Base-by-base conservation (phyloP, 352 stramenopile genomes). In the Pseudoperonospora humuli region DNA sequence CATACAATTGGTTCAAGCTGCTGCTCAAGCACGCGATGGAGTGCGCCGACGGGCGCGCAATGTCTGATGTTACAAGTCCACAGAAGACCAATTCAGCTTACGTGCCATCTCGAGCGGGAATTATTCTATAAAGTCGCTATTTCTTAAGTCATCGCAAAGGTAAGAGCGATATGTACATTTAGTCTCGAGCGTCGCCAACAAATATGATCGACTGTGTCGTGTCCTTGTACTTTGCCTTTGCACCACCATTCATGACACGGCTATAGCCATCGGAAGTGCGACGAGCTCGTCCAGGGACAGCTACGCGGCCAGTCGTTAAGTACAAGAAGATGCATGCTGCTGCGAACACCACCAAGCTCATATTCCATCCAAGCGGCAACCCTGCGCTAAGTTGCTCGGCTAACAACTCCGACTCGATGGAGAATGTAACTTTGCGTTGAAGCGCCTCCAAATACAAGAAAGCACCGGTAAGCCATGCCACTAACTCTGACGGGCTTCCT, bases 141-240 rank as follows among this genome's bases (percentile, higher is more conserved):
- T n/a, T n/a, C n/a, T n/a, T n/a, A n/a, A n/a, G n/a, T n/a, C n/a
- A n/a, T n/a, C n/a, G n/a, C n/a, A n/a, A n/a, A n/a, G n/a, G n/a
- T n/a, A n/a, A n/a, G n/a, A n/a, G n/a, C n/a, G n/a, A n/a, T n/a
- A n/a, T n/a, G n/a, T n/a, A n/a, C n/a, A n/a, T n/a, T 40, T 71
- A 86, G 52, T 87, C 70, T 29, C 72, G 80, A 40, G 75, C 72
- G 51, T 87, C 75, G 47, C 85, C 72, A 14, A 87, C 53, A 56
- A 87, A 87, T 23, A 75, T 28, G 28, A 87, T 82, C 7, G 75
- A 64, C 34, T 70, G 70, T 1, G 72, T 84, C 7, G 68, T 68
- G 26, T 65, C 35, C 38, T 66, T 45, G 39, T 57, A 61, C 55
- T 82, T 69, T 36, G 41, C 35, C 46, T 79, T 69, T 29, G 54